Base-by-base conservation (phyloP, 192 early-diverging fungal genomes). In the Mortierella antarctica region DNA sequence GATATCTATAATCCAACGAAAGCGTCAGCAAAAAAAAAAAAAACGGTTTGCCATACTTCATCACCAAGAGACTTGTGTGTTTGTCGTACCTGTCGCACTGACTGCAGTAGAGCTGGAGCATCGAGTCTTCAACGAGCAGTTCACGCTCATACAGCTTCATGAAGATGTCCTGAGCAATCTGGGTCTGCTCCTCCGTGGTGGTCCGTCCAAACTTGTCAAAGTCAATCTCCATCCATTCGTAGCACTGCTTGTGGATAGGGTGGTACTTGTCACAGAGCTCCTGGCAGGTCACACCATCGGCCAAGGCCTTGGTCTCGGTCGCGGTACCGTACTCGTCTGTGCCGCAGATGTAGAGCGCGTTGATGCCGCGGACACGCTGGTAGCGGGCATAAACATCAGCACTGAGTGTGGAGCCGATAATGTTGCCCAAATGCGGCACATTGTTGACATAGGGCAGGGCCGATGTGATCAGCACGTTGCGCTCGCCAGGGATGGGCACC, bases 311-410 rank as follows among this genome's bases (percentile, higher is more conserved):
- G 10, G 97, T 99, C 86, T 99, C 98, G 12, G 98, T 99, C 5
- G 98, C 95, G 17, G 98, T 99, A 45, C 98, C 98, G 83, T 99
- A 99, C 86, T 99, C 98, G 85, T 99, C 98, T 4, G 98, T 98
- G 70, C 98, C 98, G 86, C 95, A 95, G 66, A 99, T 91, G 71
- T 91, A 97, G 17, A 98, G 79, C 6, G 94, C 94, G 82, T 99
- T 99, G 82, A 93, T 89, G 21, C 92, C 93, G 57, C 97, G 93
- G 41, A 90, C 73, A 57, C 98, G 96, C 53, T 92, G 93, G 88
- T 93, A 99, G 79, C 96, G 91, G 39, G 97, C 95, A 88, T 91
- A 99, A 14, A 93, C 94, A 83, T 99, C 98, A n/a, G 96, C 98
- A 83, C 93, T 95, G 62, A 99, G 89, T 6, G 96, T 95, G 59